These are phyloP conservation scores for Malassezia cuniculi DNA, from an alignment of 1,284 basidiomycete species.

Conservation along the genomic window DNA sequence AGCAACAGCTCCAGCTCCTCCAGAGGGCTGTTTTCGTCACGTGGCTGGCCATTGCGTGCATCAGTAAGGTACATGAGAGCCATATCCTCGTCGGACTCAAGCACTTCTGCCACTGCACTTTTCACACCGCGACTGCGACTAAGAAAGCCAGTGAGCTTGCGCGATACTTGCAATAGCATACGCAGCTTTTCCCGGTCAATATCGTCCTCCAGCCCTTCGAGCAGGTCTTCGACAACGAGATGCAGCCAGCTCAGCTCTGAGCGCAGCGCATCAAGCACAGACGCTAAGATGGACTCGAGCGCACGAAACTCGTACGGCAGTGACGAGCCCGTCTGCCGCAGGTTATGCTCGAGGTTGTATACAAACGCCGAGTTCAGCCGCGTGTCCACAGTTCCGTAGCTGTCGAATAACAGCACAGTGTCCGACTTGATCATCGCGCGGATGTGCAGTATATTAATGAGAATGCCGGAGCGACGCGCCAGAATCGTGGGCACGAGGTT, in stretches of 20 bases:
- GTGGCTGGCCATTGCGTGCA: slow-evolving; percentile 6
- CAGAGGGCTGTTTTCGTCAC: slow-evolving; percentile 17
- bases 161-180: slow-evolving; percentile 25
- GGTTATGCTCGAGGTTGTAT: slow-evolving; percentile 35
- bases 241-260: slow-evolving; percentile 29
- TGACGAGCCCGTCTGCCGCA: slow-evolving; percentile 13
- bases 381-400: slow-evolving; percentile 25
- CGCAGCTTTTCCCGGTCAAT: slow-evolving; percentile 37
- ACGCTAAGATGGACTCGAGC: slow-evolving; percentile 32
- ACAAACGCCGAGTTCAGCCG: slow-evolving; percentile 32
- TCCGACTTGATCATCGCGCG: slow-evolving; percentile 87
- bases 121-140: slow-evolving; percentile 26
- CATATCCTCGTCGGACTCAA: slow-evolving; percentile 58
- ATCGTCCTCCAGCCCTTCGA: slow-evolving; percentile 30
- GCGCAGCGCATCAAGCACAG: slow-evolving; percentile 30
- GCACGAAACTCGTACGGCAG: slow-evolving; percentile 39
- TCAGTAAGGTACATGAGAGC: slow-evolving; percentile 57
- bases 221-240: slow-evolving; percentile 20
- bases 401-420: slow-evolving; percentile 77
- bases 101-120: slow-evolving; percentile 25
- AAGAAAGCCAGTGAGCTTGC: slow-evolving; percentile 30
- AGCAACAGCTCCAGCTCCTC: slow-evolving; percentile 79
- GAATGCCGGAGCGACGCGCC: slow-evolving; percentile 68
- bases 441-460: slow-evolving; percentile 78
- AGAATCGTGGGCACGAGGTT: slow-evolving; percentile 87